Base-by-base conservation (phyloP, 768 basidiomycete genomes). In the Auriscalpium vulgare region DNA sequence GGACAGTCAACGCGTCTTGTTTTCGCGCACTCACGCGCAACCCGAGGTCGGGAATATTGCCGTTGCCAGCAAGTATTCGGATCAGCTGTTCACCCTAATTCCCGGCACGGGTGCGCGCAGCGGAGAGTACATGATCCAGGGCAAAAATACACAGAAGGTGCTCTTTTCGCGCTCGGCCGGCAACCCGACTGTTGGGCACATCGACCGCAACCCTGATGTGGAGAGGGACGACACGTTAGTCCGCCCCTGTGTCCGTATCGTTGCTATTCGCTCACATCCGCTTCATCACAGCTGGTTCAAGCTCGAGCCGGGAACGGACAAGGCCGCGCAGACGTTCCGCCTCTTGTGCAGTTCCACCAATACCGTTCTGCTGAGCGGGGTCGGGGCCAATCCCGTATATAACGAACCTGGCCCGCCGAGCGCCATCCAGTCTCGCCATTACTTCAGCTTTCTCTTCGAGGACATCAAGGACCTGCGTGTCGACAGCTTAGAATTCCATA, bases 91-190 rank as follows among this genome's bases (percentile, higher is more conserved):
- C 49, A 56, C 56, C 4, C 50, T 56, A 23, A 37, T 51, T 36
- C 40, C 51, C 35, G 56, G 51, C 23, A 29, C 49, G n/a, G 56
- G 47, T 19, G 21, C 51, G 36, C 49, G 17, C 56, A 38, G 48
- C 14, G 50, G 55, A 21, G 10, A 10, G 11, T 56, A 56, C 34
- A 50, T 50, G 35, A 45, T 56, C 48, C 51, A 56, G 44, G 40
- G 55, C 29, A 11, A 19, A 19, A 40, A 21, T 5, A 38, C 36
- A 4, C 49, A 47, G 34, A 51, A 56, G 17, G 55, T 56, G 19
- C 49, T 56, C 10, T 56, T 19, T 43, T 56, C 55, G 13, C 50
- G 55, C 29, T 10, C 16, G 38, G 11, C 8, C 17, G 50, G 11
- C 23, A 37, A 48, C 2, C 47, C 54, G 9, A 19, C 5, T 17